These are phyloP conservation scores for Nicotiana tomentosiformis DNA, from an alignment of 257 asterid genomes.

Conservation along the genomic window DNA sequence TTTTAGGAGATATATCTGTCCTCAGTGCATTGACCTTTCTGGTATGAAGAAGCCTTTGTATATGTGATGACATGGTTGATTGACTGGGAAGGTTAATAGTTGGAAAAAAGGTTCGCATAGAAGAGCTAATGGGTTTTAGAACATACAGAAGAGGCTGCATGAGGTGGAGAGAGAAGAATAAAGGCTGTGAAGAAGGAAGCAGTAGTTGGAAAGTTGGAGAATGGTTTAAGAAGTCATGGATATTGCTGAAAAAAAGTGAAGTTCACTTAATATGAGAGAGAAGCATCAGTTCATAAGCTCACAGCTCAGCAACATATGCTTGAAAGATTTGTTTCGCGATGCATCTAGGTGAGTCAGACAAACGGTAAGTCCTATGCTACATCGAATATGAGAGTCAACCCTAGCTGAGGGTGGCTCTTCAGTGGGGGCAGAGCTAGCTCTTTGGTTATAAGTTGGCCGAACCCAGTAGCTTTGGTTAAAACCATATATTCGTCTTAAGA, in stretches of 20 bases:
- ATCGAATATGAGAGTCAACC: neutral
- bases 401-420: neutral
- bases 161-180: neutral
- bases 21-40: neutral
- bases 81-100: neutral
- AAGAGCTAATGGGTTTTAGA: neutral
- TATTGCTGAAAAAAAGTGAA: neutral
- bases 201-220: too few relatives aligned
- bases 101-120: neutral
- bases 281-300: neutral
- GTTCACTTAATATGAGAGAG: neutral
- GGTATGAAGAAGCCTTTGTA: neutral
- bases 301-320: neutral
- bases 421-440: too few relatives aligned
- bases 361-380: neutral
- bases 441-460: too few relatives aligned
- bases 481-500: too few relatives aligned
- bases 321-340: neutral
- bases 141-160: neutral
- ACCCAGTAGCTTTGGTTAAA: too few relatives aligned
- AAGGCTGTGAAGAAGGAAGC: neutral
- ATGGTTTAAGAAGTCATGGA: too few relatives aligned
- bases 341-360: neutral
- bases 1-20: neutral
- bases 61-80: neutral